Evolutionary conservation across 1,284 basidiomycete genomes (phyloP).

Genomic region (Phenoliferia sp.): DNA sequence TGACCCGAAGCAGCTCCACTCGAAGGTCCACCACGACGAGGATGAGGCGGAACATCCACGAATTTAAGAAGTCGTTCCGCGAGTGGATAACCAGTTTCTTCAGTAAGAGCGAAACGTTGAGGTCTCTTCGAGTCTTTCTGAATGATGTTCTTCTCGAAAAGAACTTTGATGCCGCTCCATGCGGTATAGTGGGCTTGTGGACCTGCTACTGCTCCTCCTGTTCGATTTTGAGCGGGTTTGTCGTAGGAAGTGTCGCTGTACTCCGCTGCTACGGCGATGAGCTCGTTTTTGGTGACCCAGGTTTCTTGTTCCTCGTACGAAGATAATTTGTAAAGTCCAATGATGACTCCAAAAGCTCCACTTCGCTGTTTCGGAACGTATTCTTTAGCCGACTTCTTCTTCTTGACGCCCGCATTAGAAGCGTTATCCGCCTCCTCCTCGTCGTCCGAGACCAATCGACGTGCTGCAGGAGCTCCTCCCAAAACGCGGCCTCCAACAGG

Average conservation of each 20-base stretch:
- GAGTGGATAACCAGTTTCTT: constrained; percentile 18
- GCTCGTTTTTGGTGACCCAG: constrained; percentile 8
- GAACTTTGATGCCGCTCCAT: constrained; percentile 21
- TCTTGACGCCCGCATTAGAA: background rate
- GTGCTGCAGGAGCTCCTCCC: background rate
- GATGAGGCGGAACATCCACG: background rate
- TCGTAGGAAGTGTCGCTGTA: constrained; percentile 17
- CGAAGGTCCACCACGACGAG: background rate
- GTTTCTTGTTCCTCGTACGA: constrained; percentile 12
- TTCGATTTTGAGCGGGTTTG: background rate
- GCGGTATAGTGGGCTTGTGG: constrained; percentile 14
- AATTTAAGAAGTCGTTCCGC: constrained; percentile 15
- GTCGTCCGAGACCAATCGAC: background rate
- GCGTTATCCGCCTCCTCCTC: background rate
- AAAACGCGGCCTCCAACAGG: background rate
- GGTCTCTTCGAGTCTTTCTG: constrained; percentile 12
- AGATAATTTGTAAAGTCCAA: constrained; percentile 21
- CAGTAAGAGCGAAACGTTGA: constrained; percentile 11
- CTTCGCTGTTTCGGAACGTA: constrained; percentile 25
- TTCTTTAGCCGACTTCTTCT: constrained; percentile 9
- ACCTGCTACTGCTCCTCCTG: background rate
- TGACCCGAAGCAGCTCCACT: background rate
- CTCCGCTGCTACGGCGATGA: constrained; percentile 11
- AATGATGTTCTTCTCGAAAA: constrained; percentile 16
- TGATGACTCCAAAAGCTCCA: constrained; percentile 27